Conservation (phyloP, 1,139 yeast genomes). For the Hyphopichia burtonii region DNA sequence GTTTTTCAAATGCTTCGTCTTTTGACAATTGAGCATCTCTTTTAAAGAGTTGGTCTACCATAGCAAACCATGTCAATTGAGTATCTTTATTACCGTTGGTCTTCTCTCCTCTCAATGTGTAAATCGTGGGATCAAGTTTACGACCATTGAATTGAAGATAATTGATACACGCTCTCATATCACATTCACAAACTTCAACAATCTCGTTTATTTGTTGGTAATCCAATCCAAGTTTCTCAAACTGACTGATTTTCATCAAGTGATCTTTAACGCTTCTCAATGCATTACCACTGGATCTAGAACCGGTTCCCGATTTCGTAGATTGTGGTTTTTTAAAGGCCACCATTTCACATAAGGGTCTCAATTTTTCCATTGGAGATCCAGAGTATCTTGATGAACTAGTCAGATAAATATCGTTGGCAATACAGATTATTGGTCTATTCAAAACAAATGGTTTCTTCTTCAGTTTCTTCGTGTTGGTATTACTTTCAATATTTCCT, state of each 20-base stretch:
- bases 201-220: constrained; percentile 46
- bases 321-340: constrained; percentile 58
- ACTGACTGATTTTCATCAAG: constrained; percentile 29
- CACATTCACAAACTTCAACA: constrained; percentile 75
- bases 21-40: constrained; percentile 48
- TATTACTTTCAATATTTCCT: constrained; percentile 3
- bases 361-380: constrained; percentile 63
- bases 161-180: constrained; percentile 82
- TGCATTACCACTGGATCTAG: constrained; percentile 34
- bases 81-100: constrained; percentile 42
- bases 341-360: constrained; percentile 72
- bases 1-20: constrained; percentile 44
- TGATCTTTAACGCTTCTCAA: constrained; percentile 41
- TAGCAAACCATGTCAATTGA: constrained; percentile 58
- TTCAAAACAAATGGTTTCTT: constrained; percentile 44
- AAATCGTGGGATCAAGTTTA: constrained; percentile 10
- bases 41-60: constrained; percentile 55
- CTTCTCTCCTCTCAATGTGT: constrained; percentile 10
- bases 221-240: constrained; percentile 33
- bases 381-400: constrained; percentile 21
- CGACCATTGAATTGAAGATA: constrained; percentile 68
- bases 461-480: constrained; percentile 19
- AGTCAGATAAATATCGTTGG: constrained; percentile 79
- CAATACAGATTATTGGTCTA: constrained; percentile 89
- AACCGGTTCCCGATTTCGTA: constrained; percentile 39